phyloP scores from a whole-genome alignment of 2,329 filamentous ascomycete species.

The Sporothrix variecibatus region DNA sequence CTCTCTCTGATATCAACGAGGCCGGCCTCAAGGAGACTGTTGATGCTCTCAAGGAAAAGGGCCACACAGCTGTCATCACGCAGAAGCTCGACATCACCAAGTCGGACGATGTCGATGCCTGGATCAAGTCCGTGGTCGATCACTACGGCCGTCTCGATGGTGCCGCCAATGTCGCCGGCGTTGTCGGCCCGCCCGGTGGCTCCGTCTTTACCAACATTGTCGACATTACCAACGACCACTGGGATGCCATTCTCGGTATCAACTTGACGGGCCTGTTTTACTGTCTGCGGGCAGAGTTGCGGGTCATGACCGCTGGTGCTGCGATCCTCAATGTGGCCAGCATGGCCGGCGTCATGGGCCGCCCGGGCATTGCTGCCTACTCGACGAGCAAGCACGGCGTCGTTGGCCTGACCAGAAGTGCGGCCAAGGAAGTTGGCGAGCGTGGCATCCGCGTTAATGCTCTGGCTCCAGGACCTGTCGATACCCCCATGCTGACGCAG shows the following conservation, averaged over 20 bases:
- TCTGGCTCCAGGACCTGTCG: slow-evolving; percentile 12
- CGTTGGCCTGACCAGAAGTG: slow-evolving; percentile 41
- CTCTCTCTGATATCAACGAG: slow-evolving; percentile 47
- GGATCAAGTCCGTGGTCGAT: slow-evolving; percentile 50
- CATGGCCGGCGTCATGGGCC: slow-evolving; percentile 35
- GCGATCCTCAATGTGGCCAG: slow-evolving; percentile 28
- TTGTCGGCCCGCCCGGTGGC: slow-evolving; percentile 42
- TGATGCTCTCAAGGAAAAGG: background rate
- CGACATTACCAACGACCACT: slow-evolving; percentile 50
- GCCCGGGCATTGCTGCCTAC: slow-evolving; percentile 42
- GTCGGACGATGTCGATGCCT: slow-evolving; percentile 48
- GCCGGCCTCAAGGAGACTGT: slow-evolving; percentile 35
- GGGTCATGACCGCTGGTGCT: slow-evolving; percentile 37
- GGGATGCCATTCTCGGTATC: slow-evolving; percentile 51
- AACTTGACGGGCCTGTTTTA: slow-evolving; percentile 55
- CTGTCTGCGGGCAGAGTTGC: slow-evolving; percentile 44
- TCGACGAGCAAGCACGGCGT: slow-evolving; percentile 42
- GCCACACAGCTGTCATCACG: background rate
- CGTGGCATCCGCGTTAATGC: slow-evolving; percentile 50
- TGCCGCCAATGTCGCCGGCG: slow-evolving; percentile 57
- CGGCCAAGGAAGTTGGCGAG: slow-evolving; percentile 43
- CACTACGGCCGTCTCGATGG: slow-evolving; percentile 55
- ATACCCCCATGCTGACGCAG: slow-evolving; percentile 14
- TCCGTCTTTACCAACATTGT: slow-evolving; percentile 44
- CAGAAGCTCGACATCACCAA: background rate